A percentile compares a stretch with the other conserved stretches of the same genome.
Conservation (phyloP, 2,329 filamentous ascomycete species). For the Hymenoscyphus linearis region DNA sequence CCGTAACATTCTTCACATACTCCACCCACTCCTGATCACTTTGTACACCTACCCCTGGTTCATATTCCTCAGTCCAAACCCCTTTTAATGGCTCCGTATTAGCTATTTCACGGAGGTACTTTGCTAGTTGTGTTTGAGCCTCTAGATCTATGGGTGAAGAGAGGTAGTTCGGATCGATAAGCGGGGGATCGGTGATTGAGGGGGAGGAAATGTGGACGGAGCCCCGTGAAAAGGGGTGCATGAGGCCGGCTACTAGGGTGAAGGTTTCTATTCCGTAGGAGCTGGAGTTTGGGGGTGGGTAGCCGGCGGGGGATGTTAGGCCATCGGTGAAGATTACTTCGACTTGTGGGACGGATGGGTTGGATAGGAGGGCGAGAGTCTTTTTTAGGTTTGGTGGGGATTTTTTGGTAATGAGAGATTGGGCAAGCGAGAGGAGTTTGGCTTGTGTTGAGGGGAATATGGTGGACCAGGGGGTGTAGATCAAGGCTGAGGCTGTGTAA, state of each 20-base stretch:
- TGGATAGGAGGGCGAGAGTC: constrained; percentile 36
- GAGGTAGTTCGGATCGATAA: constrained; percentile 50
- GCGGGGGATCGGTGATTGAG: constrained; percentile 35
- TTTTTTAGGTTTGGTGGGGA: constrained; percentile 36
- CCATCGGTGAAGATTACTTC: constrained; percentile 38
- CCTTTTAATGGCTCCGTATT: constrained; percentile 12
- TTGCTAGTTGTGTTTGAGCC: constrained; percentile 17
- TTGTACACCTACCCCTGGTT: constrained; percentile 12
- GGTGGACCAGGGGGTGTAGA: constrained; percentile 39
- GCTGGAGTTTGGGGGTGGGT: constrained; percentile 11
- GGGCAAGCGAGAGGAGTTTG: constrained; percentile 31
- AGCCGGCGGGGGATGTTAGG: constrained; percentile 36
- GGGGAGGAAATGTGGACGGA: constrained; percentile 47
- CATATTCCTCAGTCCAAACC: constrained; percentile 20
- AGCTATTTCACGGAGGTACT: constrained; percentile 18
- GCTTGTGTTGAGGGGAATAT: constrained; percentile 29
- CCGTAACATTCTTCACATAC: not conserved
- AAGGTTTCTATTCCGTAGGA: constrained; percentile 20
- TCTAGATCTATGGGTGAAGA: constrained; percentile 46
- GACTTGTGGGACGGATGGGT: constrained; percentile 16
- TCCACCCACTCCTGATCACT: constrained; percentile 1
- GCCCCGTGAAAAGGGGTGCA: constrained; percentile 52
- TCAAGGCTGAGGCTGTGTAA: constrained; percentile 32
- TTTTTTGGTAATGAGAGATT: constrained; percentile 28
- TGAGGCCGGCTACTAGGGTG: constrained; percentile 44